phyloP scores from a whole-genome alignment of 805 yeast genomes.

The Saturnispora sekii region DNA sequence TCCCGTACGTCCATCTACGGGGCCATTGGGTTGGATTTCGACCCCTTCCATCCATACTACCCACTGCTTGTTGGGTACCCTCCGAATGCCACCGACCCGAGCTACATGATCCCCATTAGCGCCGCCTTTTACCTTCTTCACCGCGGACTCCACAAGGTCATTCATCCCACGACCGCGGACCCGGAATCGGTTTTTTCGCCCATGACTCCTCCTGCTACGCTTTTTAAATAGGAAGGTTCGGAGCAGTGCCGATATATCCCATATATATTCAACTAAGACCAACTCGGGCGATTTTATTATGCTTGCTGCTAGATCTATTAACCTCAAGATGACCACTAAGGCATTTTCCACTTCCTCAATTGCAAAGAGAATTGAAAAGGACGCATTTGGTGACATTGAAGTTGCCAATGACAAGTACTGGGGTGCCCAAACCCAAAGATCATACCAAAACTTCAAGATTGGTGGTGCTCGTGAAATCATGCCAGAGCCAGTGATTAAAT shows the following conservation, averaged over 20 bases:
- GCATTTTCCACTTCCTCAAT: constrained; percentile 24
- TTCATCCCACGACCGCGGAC: no score
- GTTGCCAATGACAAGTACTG: constrained; percentile 75
- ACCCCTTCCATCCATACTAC: neutral
- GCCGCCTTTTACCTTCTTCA: no score
- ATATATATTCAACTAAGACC: no score
- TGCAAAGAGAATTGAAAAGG: constrained; percentile 65
- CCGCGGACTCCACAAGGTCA: no score
- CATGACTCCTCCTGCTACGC: no score
- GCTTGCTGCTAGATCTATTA: constrained; percentile 20
- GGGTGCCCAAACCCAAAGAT: constrained; percentile 98
- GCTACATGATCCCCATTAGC: no score
- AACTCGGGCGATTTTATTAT: constrained; percentile 6
- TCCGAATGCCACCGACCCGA: no score
- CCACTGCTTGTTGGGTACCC: no score
- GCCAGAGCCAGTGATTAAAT: constrained; percentile 84
- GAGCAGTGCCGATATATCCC: no score
- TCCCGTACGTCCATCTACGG: constrained; percentile 5
- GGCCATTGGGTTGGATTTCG: neutral
- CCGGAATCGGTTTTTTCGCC: no score
- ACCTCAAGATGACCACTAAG: constrained; percentile 16
- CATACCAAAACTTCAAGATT: constrained; percentile 87
- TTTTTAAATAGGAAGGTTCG: neutral
- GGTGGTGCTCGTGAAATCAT: constrained; percentile 87
- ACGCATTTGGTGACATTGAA: constrained; percentile 94